These are phyloP conservation scores for Calonectria montana DNA, from an alignment of 2,329 filamentous ascomycete species.

Conservation along the genomic window DNA sequence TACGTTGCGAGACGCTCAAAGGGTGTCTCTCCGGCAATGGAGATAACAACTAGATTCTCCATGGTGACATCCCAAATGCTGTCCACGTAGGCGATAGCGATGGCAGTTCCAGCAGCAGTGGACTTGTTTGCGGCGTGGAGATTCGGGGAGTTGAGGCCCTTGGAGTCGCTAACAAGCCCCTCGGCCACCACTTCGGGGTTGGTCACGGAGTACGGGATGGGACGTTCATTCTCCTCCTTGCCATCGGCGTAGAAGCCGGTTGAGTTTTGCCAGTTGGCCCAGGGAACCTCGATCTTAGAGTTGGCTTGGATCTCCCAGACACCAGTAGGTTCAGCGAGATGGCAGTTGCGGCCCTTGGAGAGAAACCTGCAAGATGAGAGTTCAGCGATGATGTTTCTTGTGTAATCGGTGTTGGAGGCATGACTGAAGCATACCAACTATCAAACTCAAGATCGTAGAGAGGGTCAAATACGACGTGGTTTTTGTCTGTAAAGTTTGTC, in stretches of 20 bases:
- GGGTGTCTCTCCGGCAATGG: constrained; percentile 13
- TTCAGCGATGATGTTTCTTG: not conserved
- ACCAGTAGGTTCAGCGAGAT: constrained; percentile 15
- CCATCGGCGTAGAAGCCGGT: constrained; percentile 18
- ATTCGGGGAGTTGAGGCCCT: constrained; percentile 14
- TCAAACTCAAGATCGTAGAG: constrained; percentile 16
- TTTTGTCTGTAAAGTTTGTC: constrained; percentile 11
- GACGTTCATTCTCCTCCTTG: constrained; percentile 17
- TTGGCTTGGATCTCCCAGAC: constrained; percentile 18
- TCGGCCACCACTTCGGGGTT: constrained; percentile 17
- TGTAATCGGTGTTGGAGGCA: not conserved
- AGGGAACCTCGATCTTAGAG: constrained; percentile 10
- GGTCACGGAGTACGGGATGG: constrained; percentile 14
- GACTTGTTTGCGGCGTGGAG: constrained; percentile 19
- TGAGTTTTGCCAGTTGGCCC: constrained; percentile 16
- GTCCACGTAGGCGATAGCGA: constrained; percentile 13
- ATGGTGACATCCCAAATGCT: constrained; percentile 17
- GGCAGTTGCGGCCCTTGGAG: constrained; percentile 21
- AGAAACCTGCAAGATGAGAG: not conserved
- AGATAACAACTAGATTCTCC: constrained; percentile 19
- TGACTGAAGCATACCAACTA: constrained; percentile 4
- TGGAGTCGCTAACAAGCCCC: constrained; percentile 7
- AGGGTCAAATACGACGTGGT: constrained; percentile 10
- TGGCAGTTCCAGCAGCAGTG: constrained; percentile 14
- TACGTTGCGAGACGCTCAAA: constrained; percentile 16